Evolutionary conservation across 306 rosid species (phyloP).

Genomic region (Phaseolus lunatus): DNA sequence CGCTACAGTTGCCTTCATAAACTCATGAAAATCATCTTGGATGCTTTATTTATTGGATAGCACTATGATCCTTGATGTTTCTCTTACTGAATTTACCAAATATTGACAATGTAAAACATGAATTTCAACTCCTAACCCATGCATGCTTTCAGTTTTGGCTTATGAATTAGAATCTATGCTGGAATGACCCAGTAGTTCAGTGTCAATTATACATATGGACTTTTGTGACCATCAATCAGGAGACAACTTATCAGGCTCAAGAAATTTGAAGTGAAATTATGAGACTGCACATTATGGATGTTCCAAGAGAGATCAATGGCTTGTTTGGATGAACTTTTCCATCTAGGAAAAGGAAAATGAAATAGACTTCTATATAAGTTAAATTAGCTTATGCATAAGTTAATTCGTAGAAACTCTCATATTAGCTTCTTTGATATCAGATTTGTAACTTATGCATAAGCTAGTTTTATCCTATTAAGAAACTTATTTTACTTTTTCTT

Average conservation of each 20-base stretch:
- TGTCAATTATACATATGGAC: neutral
- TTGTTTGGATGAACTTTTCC: no score
- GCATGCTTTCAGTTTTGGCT: neutral
- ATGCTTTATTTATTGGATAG: conserved; percentile 22
- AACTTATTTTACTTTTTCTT: no score
- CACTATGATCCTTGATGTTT: neutral
- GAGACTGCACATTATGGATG: neutral
- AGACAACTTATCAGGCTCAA: neutral
- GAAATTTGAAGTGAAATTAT: neutral
- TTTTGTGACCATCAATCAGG: no score
- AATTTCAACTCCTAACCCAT: neutral
- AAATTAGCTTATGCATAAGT: no score
- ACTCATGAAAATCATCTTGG: neutral
- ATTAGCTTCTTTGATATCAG: no score
- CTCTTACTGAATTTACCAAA: neutral
- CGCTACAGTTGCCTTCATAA: neutral
- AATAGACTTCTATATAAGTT: no score
- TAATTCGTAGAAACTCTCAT: no score
- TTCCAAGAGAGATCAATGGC: neutral
- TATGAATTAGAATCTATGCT: neutral
- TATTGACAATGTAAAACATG: neutral
- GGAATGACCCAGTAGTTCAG: neutral
- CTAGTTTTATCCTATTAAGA: no score
- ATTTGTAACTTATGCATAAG: no score
- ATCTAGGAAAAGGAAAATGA: no score